Percentiles rank a stretch among this genome's conserved stretches.
phyloP scores from a whole-genome alignment of 345 rosid genomes.

The Sisymbrium irio region DNA sequence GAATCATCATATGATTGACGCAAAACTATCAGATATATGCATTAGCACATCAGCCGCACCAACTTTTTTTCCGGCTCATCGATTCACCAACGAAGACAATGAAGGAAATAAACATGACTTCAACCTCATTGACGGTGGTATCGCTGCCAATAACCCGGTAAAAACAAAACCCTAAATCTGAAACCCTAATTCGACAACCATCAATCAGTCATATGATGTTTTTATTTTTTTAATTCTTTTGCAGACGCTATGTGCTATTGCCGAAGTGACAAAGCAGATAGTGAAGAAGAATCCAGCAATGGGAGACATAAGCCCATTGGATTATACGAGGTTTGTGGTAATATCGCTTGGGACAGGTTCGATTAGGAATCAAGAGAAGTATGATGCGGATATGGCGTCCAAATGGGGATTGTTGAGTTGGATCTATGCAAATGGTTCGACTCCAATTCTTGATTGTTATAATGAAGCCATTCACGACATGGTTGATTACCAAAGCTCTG shows the following conservation, averaged over 20 bases:
- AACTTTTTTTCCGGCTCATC: constrained; percentile 59
- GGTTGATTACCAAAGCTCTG: constrained; percentile 65
- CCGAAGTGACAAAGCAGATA: constrained; percentile 60
- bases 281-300: constrained; percentile 51
- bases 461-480: constrained; percentile 48
- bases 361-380: constrained; percentile 40
- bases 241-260: constrained; percentile 64
- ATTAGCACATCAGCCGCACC: constrained; percentile 77
- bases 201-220: background rate
- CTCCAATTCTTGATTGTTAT: constrained; percentile 59
- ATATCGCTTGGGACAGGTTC: constrained; percentile 75
- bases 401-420: constrained; percentile 68
- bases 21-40: constrained; percentile 60
- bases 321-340: constrained; percentile 55
- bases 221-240: background rate
- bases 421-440: constrained; percentile 43
- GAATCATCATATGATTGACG: constrained; percentile 37
- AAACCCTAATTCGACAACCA: background rate
- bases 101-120: constrained; percentile 40
- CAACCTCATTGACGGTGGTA: constrained; percentile 76
- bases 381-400: constrained; percentile 44
- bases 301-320: constrained; percentile 43
- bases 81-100: constrained; percentile 48
- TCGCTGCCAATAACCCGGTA: constrained; percentile 75
- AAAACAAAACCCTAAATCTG: background rate